Evolutionary conservation across 768 basidiomycete genomes (phyloP), one percentile per base, ranked within the genome.

Genomic region (Hygrophorus pudorinus): DNA sequence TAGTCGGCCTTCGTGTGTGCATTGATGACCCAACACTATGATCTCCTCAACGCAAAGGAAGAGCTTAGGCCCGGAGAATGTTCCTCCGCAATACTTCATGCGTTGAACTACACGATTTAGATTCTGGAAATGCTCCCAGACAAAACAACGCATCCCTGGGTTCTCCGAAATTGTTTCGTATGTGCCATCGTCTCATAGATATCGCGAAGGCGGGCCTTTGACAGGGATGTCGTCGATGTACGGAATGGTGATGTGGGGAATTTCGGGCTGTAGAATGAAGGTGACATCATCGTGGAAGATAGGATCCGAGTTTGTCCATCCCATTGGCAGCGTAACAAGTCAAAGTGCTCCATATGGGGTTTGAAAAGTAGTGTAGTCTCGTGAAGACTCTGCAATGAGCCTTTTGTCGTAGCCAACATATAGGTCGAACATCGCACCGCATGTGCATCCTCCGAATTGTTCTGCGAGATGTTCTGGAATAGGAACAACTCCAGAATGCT

Each of bases 211-310:
- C 0, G 61, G 66, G 1, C 67, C 65, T 44, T 59, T 61, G 2
- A 71, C 43, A 0, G 58, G 57, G 0, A 65, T 48, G 46, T 74
- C 62, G 46, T 76, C 64, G 8, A 74, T 59, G 40, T 61, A 76
- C 0, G 59, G 60, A 0, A 51, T 46, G 0, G 64, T 64, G 4
- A 55, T 17, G 1, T 67, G 18, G 13, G 66, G 67, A 1, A 74
- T 71, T 45, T 73, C 63, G 0, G 57, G 46, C 36, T 63, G 53
- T 0, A 73, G 47, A 5, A 71, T 64, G 28, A 61, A 60, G 0
- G 56, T 56, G 5, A 68, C 56, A 42, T 71, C 59, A 11, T 59
- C 64, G 12, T 73, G 66, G 37, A 68, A 65, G 1, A 71, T 65
- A 0, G 60, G 62, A 0, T 64, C 58, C 0, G 60, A 56, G 27